Base-by-base conservation (phyloP, 202 grass and related monocot species). In the Alloteropsis angusta region DNA sequence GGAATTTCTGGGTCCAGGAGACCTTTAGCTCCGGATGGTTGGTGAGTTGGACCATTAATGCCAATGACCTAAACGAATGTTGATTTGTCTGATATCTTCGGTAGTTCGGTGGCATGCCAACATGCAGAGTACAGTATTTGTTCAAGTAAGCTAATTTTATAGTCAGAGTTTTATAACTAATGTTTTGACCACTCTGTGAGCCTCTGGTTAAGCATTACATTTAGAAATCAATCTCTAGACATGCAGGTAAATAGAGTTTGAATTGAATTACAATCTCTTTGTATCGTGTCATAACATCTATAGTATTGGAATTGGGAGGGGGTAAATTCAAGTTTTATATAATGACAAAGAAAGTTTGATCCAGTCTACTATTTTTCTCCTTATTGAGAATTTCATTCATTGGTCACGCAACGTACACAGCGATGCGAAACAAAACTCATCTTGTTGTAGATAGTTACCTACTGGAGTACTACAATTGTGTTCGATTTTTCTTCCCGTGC, bases 1-100 rank as follows among this genome's bases (percentile, higher is more conserved):
- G 55, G 74, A 63, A 78, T 71, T 77, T 62, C 49, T 57, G 4
- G 41, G 41, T 18, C 60, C 26, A 59, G 17, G 25, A 80, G 52
- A 36, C 71, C 81, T 80, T 48, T 60, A 47, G 13, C 12, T 50
- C 15, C n/a, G 10, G 21, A 44, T 81, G 68, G 49, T 86, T 75
- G 77, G 55, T 69, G 41, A 43, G 28, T 38, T 75, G 76, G 77
- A 76, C 17, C 72, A 58, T 75, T n/a, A 6, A 58, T 47, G 49
- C 61, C 48, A 37, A 75, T 25, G 39, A 19, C 34, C 58, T 60
- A 49, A 65, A 58, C 64, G 30, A 74, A 68, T 80, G 16, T 54
- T 35, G 12, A 70, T 80, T 74, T 65, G 68, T 54, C 38, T 47
- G 41, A 1, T 85, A 79, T 58, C 41, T 65, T 85, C 6, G 32